phyloP scores from a whole-genome alignment of 768 basidiomycete species.

The Hydnomerulius pinastri region DNA sequence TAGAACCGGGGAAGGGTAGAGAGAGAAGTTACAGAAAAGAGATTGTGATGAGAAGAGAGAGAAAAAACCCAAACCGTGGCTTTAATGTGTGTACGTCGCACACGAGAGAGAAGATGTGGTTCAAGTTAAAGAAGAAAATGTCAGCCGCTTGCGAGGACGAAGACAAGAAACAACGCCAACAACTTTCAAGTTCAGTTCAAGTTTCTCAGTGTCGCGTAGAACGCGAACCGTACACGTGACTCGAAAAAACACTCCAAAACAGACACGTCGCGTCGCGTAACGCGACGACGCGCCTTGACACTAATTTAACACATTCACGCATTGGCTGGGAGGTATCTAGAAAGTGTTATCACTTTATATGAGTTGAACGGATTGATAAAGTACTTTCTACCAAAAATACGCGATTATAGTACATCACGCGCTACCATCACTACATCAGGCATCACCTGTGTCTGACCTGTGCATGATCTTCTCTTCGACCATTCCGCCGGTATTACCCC shows the following conservation, averaged over 20 bases:
- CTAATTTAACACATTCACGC: no score
- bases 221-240: conserved; percentile 44
- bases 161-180: conserved; percentile 21
- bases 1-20: conserved; percentile 8
- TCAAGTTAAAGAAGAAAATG: conserved; percentile 24
- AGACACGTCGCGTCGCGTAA: conserved; percentile 35
- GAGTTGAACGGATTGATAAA: no score
- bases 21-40: conserved; percentile 25
- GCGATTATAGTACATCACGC: background rate
- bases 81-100: conserved; percentile 26
- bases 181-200: conserved; percentile 23
- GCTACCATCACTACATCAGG: background rate
- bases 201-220: conserved; percentile 35
- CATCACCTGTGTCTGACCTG: background rate
- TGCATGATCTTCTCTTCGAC: background rate
- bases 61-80: conserved; percentile 27
- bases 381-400: background rate
- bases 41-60: conserved; percentile 36
- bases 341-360: no score
- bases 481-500: background rate
- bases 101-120: conserved; percentile 21
- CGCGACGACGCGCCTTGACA: no score
- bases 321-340: no score
- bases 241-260: conserved; percentile 35
- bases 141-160: conserved; percentile 37